Percentiles rank a stretch among this genome's conserved stretches.
Evolutionary conservation across 2,329 filamentous ascomycete genomes (phyloP).

Genomic region (Sporothrix schenckii): DNA sequence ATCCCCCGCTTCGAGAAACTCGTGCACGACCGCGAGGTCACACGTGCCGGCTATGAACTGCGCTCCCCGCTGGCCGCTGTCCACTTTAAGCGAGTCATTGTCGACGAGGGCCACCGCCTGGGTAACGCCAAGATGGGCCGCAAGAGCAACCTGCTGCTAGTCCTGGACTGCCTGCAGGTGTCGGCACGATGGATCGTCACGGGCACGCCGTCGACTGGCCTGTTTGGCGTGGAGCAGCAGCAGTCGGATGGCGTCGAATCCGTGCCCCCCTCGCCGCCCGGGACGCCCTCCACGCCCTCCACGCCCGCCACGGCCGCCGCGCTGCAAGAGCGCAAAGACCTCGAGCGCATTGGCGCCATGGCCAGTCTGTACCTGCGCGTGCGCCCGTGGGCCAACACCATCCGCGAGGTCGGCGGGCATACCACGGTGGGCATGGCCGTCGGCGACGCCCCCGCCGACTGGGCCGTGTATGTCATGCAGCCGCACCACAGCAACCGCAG

Average conservation of each 20-base stretch:
- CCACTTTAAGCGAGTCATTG: slow-evolving; percentile 85
- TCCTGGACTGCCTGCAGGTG: slow-evolving; percentile 59
- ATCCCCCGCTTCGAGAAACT: slow-evolving; percentile 70
- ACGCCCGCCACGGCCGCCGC: slow-evolving; percentile 44
- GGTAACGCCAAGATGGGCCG: slow-evolving; percentile 62
- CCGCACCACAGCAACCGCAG: slow-evolving; percentile 55
- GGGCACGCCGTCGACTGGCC: slow-evolving; percentile 81
- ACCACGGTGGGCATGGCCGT: neutral
- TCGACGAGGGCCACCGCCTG: slow-evolving; percentile 88
- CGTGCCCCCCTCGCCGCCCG: neutral
- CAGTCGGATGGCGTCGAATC: no score
- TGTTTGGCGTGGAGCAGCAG: slow-evolving; percentile 66
- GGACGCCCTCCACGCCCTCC: neutral
- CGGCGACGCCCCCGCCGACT: slow-evolving; percentile 61
- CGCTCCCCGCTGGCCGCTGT: slow-evolving; percentile 65
- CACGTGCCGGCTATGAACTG: slow-evolving; percentile 39
- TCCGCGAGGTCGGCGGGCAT: slow-evolving; percentile 45
- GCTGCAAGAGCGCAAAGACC: slow-evolving; percentile 62
- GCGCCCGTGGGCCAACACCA: slow-evolving; percentile 73
- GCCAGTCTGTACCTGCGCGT: slow-evolving; percentile 72
- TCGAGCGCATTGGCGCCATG: slow-evolving; percentile 68
- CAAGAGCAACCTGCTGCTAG: slow-evolving; percentile 59
- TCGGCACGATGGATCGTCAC: slow-evolving; percentile 86
- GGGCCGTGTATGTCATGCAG: slow-evolving; percentile 72
- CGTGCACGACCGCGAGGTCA: slow-evolving; percentile 50